phyloP scores from a whole-genome alignment of 768 basidiomycete genomes.

The Dictyophora rubrovolvata region DNA sequence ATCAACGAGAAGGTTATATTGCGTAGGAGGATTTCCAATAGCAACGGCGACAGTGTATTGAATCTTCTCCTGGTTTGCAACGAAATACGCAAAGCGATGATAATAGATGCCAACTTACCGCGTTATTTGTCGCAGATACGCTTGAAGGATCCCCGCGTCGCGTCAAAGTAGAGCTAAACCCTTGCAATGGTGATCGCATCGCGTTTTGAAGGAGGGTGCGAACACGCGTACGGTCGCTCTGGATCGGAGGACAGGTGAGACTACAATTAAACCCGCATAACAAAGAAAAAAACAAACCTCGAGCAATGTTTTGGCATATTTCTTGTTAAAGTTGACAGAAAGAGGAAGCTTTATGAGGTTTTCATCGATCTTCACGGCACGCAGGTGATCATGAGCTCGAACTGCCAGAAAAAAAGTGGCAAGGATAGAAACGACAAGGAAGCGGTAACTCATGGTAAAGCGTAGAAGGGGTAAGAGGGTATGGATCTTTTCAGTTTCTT shows the following conservation, averaged over 20 bases:
- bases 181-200: neutral
- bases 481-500: no score
- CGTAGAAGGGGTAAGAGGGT: no score
- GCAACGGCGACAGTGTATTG: neutral
- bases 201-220: neutral
- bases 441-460: no score
- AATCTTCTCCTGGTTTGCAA: neutral
- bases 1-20: constrained; percentile 1
- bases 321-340: neutral
- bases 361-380: neutral
- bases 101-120: neutral
- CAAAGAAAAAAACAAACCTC: neutral
- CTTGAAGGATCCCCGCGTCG: neutral
- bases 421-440: no score
- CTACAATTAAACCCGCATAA: neutral
- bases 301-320: neutral
- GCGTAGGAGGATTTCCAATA: neutral
- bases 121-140: neutral
- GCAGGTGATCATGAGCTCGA: no score
- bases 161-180: neutral
- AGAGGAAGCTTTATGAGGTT: neutral
- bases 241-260: neutral
- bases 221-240: neutral
- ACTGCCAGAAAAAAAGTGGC: no score
- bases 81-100: neutral